Conservation (phyloP, 805 yeast species). For the Candida germanica region DNA sequence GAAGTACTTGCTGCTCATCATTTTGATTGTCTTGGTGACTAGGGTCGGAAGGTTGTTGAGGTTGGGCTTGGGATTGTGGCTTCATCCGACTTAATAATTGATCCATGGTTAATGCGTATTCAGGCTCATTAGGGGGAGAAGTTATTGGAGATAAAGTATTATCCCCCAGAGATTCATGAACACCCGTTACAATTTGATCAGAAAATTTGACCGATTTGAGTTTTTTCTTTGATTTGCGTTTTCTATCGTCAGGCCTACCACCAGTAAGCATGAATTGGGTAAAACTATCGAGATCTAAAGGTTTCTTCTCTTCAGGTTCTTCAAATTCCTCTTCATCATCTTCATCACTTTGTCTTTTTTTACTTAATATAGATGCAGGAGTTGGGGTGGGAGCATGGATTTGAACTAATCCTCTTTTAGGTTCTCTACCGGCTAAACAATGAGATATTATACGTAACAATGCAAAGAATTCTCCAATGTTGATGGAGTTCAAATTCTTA, state of each 20-base stretch:
- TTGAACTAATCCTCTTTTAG: slow-evolving; percentile 51
- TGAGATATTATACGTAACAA: slow-evolving; percentile 77
- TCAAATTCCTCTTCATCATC: slow-evolving; percentile 24
- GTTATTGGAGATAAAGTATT: slow-evolving; percentile 21
- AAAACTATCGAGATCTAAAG: slow-evolving; percentile 80
- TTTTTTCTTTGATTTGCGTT: slow-evolving; percentile 33
- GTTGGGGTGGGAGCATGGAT: slow-evolving; percentile 64
- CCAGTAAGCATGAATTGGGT: slow-evolving; percentile 84
- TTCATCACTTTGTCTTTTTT: slow-evolving; percentile 52
- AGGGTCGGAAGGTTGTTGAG: slow-evolving; percentile 16
- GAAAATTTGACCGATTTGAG: slow-evolving; percentile 69
- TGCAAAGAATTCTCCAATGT: slow-evolving; percentile 90
- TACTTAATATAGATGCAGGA: slow-evolving; percentile 74
- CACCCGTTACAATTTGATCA: slow-evolving; percentile 55
- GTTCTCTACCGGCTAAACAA: slow-evolving; percentile 52
- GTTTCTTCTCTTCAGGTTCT: slow-evolving; percentile 18
- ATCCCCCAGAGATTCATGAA: slow-evolving; percentile 25
- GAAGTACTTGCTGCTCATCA: slow-evolving; percentile 70
- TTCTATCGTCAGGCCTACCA: slow-evolving; percentile 52
- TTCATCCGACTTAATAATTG: slow-evolving; percentile 51
- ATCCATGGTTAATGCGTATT: slow-evolving; percentile 73
- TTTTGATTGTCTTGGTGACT: too few species aligned
- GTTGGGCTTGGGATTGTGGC: slow-evolving; percentile 11
- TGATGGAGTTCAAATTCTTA: slow-evolving; percentile 54
- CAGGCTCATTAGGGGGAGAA: slow-evolving; percentile 36